Conservation (phyloP, 352 stramenopile species). For the Achlya hypogyna region DNA sequence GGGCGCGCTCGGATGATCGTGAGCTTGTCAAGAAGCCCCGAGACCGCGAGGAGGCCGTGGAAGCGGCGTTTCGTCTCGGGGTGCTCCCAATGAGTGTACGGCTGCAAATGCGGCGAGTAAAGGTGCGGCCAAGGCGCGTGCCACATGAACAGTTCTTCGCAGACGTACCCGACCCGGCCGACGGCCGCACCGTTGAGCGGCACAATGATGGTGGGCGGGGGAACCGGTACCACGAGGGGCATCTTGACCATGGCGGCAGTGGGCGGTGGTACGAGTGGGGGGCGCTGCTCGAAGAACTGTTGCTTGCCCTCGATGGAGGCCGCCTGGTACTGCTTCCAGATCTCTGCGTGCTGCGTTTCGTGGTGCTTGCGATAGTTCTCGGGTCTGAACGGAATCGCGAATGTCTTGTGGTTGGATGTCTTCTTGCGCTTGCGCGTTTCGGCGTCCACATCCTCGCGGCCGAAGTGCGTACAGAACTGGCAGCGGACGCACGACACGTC, state of each 20-base stretch:
- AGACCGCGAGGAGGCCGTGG: conserved; percentile 67
- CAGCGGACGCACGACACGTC: conserved; percentile 6
- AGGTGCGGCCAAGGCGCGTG: conserved; percentile 47
- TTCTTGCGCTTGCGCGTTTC: neutral
- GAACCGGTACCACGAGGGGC: neutral
- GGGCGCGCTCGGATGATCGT: conserved; percentile 25
- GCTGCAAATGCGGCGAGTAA: conserved; percentile 43
- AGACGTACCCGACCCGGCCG: conserved; percentile 58
- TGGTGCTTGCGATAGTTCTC: conserved; percentile 20
- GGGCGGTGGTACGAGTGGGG: neutral
- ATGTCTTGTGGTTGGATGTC: conserved; percentile 3
- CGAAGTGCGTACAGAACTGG: conserved; percentile 10
- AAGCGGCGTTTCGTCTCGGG: conserved; percentile 74
- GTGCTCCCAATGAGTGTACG: conserved; percentile 69
- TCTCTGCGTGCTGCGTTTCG: conserved; percentile 9
- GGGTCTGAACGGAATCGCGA: conserved; percentile 3
- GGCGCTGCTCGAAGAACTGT: neutral
- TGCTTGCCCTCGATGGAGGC: conserved; percentile 3
- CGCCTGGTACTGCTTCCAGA: conserved; percentile 15
- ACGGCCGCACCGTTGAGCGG: neutral
- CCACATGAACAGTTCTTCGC: conserved; percentile 75
- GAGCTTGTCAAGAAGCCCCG: conserved; percentile 46
- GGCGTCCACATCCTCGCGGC: neutral
- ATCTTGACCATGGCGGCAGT: neutral
- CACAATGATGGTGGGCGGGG: neutral